Conservation (phyloP, 2,329 filamentous ascomycete species). For the Chalara sp. region DNA sequence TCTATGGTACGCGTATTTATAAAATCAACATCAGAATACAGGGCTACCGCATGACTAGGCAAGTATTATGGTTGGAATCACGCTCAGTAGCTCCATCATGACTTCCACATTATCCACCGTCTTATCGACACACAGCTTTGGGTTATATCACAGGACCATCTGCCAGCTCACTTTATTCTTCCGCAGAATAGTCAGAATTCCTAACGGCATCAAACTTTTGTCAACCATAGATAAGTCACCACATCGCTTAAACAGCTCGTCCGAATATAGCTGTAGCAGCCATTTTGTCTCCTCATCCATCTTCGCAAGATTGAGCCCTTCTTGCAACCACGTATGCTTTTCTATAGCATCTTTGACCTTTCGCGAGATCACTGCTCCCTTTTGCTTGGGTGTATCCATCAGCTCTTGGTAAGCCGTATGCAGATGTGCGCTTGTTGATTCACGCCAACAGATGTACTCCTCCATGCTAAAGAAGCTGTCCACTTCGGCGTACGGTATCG, state of each 20-base stretch:
- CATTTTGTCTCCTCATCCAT: slow-evolving; percentile 27
- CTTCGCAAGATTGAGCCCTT: slow-evolving; percentile 3
- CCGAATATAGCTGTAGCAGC: slow-evolving; percentile 28
- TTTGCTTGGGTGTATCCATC: slow-evolving; percentile 16
- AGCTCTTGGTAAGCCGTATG: slow-evolving; percentile 22
- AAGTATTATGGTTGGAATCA: too few species aligned
- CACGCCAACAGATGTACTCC: slow-evolving; percentile 29
- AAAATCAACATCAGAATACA: too few species aligned
- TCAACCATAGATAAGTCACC: slow-evolving; percentile 32
- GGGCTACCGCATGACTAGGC: too few species aligned
- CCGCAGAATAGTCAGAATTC: slow-evolving; percentile 29
- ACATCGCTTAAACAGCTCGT: slow-evolving; percentile 30
- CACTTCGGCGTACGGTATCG: slow-evolving; percentile 12
- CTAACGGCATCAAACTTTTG: slow-evolving; percentile 31
- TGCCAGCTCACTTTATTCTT: slow-evolving; percentile 15
- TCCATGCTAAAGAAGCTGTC: slow-evolving; percentile 30
- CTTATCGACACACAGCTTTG: too few species aligned
- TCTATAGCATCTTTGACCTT: slow-evolving; percentile 14
- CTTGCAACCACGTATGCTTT: slow-evolving; percentile 1
- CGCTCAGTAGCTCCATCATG: too few species aligned
- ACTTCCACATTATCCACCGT: too few species aligned
- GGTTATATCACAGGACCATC: too few species aligned
- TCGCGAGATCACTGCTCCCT: slow-evolving; percentile 15
- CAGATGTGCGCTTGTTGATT: slow-evolving; percentile 24
- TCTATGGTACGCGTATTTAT: too few species aligned